phyloP scores from a whole-genome alignment of 2,329 filamentous ascomycete species.

The Penicillium vulpinum region DNA sequence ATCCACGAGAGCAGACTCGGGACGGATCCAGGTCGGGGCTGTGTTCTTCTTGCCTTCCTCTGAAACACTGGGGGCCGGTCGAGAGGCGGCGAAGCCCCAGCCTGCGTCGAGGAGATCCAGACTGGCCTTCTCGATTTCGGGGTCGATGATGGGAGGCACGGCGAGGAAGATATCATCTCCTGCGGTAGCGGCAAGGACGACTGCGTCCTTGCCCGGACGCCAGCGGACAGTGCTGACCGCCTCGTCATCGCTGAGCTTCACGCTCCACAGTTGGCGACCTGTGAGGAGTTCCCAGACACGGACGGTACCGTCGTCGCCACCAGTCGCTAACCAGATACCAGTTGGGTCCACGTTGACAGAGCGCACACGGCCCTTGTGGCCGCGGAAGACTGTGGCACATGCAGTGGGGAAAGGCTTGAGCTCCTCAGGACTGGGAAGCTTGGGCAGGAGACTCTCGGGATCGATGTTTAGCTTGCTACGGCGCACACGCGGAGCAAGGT shows the following conservation, averaged over 20 bases:
- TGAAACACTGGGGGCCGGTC: conserved; percentile 52
- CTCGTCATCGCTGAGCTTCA: conserved; percentile 72
- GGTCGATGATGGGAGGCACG: conserved; percentile 70
- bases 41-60: conserved; percentile 66
- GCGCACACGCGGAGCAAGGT: conserved; percentile 86
- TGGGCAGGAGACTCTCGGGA: conserved; percentile 85
- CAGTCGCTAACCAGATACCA: conserved; percentile 82
- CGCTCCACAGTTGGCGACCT: conserved; percentile 83
- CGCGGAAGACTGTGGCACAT: conserved; percentile 81
- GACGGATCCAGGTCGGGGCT: conserved; percentile 79
- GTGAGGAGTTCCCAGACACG: conserved; percentile 86
- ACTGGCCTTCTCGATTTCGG: conserved; percentile 71
- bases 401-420: conserved; percentile 92
- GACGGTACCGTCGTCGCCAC: conserved; percentile 90
- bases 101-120: conserved; percentile 78
- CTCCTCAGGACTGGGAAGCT: conserved; percentile 89
- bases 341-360: conserved; percentile 81
- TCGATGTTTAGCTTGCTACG: conserved; percentile 97
- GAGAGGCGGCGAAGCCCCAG: conserved; percentile 84
- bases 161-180: conserved; percentile 86
- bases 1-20: conserved; percentile 70
- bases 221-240: conserved; percentile 85
- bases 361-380: conserved; percentile 85
- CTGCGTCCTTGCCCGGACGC: conserved; percentile 78
- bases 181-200: conserved; percentile 78